Conservation (phyloP, 768 basidiomycete species). For the Leccinum broughii region DNA sequence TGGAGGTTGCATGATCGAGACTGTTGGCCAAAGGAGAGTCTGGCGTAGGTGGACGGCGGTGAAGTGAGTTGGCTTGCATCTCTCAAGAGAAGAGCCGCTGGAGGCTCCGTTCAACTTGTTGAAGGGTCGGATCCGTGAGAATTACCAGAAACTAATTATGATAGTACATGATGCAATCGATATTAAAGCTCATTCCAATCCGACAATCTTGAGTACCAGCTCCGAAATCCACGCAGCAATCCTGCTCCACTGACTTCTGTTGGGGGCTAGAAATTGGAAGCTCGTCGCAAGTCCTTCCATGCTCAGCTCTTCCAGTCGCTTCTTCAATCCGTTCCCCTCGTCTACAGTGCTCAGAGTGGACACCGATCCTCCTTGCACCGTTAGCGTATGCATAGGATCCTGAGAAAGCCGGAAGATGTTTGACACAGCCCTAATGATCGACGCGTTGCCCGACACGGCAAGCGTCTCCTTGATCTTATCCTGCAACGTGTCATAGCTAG, state of each 20-base stretch:
- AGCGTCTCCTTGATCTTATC: constrained; percentile 75
- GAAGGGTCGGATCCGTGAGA: constrained; percentile 18
- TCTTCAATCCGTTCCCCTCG: constrained; percentile 48
- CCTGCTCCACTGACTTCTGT: constrained; percentile 54
- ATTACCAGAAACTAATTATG: constrained; percentile 9
- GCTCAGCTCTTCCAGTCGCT: constrained; percentile 61
- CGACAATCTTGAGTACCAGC: constrained; percentile 52
- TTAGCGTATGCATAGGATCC: constrained; percentile 46
- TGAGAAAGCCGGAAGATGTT: constrained; percentile 72
- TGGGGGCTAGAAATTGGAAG: constrained; percentile 66
- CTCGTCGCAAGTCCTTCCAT: constrained; percentile 77
- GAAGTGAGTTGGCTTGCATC: constrained; percentile 29
- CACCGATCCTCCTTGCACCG: constrained; percentile 50
- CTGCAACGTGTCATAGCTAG: constrained; percentile 73
- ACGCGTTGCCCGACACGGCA: constrained; percentile 67
- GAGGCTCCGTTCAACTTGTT: no score
- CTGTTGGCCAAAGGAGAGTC: constrained; percentile 53
- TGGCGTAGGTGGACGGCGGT: constrained; percentile 44
- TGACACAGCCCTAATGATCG: constrained; percentile 70
- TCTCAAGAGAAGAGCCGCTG: constrained; percentile 1
- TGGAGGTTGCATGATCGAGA: constrained; percentile 53
- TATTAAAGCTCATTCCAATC: constrained; percentile 32
- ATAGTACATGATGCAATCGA: constrained; percentile 14
- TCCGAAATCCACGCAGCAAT: constrained; percentile 78
- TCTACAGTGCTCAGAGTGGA: constrained; percentile 67